Conservation (phyloP, 2,329 filamentous ascomycete genomes). For the Botryotinia convoluta region DNA sequence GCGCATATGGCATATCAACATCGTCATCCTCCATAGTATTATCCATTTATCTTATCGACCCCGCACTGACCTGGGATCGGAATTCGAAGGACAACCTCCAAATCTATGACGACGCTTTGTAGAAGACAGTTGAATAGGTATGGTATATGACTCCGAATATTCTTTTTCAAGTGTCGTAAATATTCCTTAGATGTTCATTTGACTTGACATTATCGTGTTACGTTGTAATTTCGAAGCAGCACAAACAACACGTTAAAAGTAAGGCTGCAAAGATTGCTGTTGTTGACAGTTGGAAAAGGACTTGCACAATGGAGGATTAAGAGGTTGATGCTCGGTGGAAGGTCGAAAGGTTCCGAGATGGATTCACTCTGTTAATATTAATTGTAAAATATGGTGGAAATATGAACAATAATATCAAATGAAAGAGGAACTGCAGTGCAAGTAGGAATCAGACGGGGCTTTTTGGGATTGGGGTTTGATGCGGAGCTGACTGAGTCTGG, state of each 20-base stretch:
- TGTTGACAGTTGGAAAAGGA: background rate
- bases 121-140: background rate
- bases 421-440: background rate
- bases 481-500: slow-evolving; percentile 10
- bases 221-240: background rate
- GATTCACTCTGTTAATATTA: background rate
- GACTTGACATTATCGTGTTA: background rate
- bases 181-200: background rate
- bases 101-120: background rate
- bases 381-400: background rate
- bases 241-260: background rate
- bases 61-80: slow-evolving; percentile 14
- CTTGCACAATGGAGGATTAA: background rate
- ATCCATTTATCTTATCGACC: slow-evolving; percentile 16
- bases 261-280: background rate
- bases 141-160: background rate
- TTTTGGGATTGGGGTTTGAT: background rate
- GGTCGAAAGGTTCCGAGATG: background rate
- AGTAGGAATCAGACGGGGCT: background rate
- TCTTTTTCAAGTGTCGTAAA: background rate
- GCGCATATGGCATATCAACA: slow-evolving; percentile 1
- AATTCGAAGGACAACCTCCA: background rate
- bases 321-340: background rate
- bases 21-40: slow-evolving; percentile 12
- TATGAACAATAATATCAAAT: background rate